A percentile compares a stretch with the other conserved stretches of the same genome.
Conservation (phyloP, 129 eudicot species). For the Lonicera japonica region DNA sequence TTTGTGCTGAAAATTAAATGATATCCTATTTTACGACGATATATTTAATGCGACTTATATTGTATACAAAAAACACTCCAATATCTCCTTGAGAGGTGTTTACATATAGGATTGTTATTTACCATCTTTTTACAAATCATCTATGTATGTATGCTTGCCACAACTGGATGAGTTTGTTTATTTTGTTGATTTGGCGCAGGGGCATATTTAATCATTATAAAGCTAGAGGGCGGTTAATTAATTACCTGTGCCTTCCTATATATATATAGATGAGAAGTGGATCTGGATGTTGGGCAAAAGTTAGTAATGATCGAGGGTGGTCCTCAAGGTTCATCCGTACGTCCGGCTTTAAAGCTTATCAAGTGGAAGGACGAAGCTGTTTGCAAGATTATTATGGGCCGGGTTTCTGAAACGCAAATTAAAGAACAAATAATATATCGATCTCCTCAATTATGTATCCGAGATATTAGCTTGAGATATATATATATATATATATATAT, state of each 20-base stretch:
- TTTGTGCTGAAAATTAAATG: no score
- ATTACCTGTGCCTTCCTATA: conserved; percentile 79
- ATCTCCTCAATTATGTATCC: no score
- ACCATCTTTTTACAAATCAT: not conserved
- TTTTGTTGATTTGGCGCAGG: conserved; percentile 33
- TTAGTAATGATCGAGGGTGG: conserved; percentile 68
- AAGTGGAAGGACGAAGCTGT: conserved; percentile 53
- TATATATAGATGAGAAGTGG: no score
- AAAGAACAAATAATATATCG: conserved; percentile 56
- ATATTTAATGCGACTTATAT: no score
- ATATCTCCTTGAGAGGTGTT: no score
- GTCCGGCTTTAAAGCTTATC: conserved; percentile 70
- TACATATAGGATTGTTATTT: no score
- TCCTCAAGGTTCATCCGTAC: conserved; percentile 98
- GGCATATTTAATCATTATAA: conserved; percentile 66
- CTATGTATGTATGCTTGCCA: not conserved
- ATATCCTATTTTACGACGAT: no score
- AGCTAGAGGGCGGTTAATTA: conserved; percentile 74
- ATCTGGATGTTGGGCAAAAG: conserved; percentile 82
- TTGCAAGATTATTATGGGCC: conserved; percentile 63
- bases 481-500: no score
- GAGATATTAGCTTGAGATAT: no score
- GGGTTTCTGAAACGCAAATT: conserved; percentile 62
- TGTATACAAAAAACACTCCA: no score
- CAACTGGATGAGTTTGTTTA: not conserved